These are phyloP conservation scores for Puccinia novopanici DNA, from an alignment of 1,284 basidiomycete genomes.

Conservation along the genomic window DNA sequence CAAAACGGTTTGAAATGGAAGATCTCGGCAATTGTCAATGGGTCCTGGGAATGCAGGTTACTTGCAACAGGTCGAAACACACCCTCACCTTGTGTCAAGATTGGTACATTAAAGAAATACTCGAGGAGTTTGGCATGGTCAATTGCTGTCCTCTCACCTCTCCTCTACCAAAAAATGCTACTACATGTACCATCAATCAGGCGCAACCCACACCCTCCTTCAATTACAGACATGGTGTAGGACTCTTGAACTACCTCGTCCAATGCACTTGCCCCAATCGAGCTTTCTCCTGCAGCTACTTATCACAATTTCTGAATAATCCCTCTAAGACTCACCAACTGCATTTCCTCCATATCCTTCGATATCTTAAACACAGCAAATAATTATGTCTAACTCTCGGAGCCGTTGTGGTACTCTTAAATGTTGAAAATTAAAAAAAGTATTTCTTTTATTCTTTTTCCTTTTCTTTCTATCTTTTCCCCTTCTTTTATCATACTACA, in stretches of 20 bases:
- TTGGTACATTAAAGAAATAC: not conserved
- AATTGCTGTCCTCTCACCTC: not conserved
- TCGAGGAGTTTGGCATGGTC: conserved; percentile 10
- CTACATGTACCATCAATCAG: not conserved
- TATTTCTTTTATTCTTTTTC: too few relatives aligned
- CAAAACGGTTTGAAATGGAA: not conserved
- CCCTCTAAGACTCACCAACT: not conserved
- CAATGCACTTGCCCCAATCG: conserved; percentile 19
- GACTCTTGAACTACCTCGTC: conserved; percentile 9
- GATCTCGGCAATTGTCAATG: not conserved
- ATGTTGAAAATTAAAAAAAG: too few relatives aligned
- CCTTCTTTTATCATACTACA: too few relatives aligned
- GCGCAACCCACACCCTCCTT: not conserved
- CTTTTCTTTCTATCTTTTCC: too few relatives aligned
- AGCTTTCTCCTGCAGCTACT: not conserved
- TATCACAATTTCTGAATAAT: conserved; percentile 15
- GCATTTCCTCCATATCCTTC: not conserved
- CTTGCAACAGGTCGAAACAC: not conserved
- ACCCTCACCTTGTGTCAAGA: conserved; percentile 5
- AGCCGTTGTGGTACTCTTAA: too few relatives aligned
- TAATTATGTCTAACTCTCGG: too few relatives aligned
- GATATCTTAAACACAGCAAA: not conserved
- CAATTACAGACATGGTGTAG: not conserved
- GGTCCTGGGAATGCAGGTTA: not conserved
- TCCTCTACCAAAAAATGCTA: not conserved